Evolutionary conservation across 495 filamentous ascomycete genomes (phyloP), one percentile per base, ranked within the genome.

Genomic region (Astrocystis sublimbata): DNA sequence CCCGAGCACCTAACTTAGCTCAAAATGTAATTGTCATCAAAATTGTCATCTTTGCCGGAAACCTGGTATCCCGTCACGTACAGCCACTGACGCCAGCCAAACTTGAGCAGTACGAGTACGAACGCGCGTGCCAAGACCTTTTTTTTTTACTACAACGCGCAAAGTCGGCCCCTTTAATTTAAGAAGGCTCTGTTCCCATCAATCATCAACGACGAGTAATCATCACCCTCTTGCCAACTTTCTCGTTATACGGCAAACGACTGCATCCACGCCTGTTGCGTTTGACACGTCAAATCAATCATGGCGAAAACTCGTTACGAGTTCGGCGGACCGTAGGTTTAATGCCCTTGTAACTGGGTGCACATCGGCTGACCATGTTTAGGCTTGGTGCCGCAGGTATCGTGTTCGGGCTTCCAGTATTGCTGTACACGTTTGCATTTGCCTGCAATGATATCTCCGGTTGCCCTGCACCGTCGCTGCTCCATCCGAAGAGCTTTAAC

Each of bases 371-470:
- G 21, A 35, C 47, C 28, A 51, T 72, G 64, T 33, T n/a, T 68
- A 97, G 94, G 19, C 77, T 87, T 55, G 93, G 92, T 46, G 89
- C 89, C 12, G 80, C 87, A 43, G 85, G 75, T 43, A 88, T 96
- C 59, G 86, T 86, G 33, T 84, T 94, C 65, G 89, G 87, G 26
- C 85, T 96, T 12, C 93, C 94, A 0, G 28, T 89, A 17, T 75
- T 91, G 46, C 81, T 89, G 67, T 97, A 93, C 74, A 67, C 82
- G 57, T 84, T 92, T 66, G 79, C 86, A 36, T 96, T 97, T 71
- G 76, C 91, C 65, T 97, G 94, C 82, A 98, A 96, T 71, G 94
- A 97, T 71, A 74, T 92, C 62, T 86, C 91, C 28, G 94, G 96
- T 55, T 98, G 96, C 67, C 96, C 94, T 12, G 86, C 90, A 6